Conservation (phyloP, 2,329 filamentous ascomycete species). For the Penicillium sp. region DNA sequence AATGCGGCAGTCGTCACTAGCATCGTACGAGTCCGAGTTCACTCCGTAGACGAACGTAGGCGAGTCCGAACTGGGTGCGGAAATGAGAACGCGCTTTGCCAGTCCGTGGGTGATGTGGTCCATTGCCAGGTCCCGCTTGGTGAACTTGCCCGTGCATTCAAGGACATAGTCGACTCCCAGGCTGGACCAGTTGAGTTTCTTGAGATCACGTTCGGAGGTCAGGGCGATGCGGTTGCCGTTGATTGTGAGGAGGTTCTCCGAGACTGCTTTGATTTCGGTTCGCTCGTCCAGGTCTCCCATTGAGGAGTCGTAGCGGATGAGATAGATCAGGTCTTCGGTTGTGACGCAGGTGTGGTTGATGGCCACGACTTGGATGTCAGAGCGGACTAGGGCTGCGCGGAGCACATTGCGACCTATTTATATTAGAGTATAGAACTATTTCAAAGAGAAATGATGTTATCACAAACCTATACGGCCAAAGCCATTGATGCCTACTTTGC, state of each 20-base stretch:
- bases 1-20: constrained; percentile 21
- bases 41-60: constrained; percentile 51
- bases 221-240: constrained; percentile 21
- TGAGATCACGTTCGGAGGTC: constrained; percentile 26
- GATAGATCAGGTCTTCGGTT: constrained; percentile 29
- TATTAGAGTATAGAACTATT: background rate
- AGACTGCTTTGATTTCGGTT: constrained; percentile 81
- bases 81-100: constrained; percentile 79
- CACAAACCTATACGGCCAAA: constrained; percentile 75
- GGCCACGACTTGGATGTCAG: constrained; percentile 25
- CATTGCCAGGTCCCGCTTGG: constrained; percentile 81
- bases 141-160: constrained; percentile 46
- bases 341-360: constrained; percentile 30
- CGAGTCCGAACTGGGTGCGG: constrained; percentile 56
- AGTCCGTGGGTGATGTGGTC: constrained; percentile 74
- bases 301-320: constrained; percentile 26
- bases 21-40: constrained; percentile 25
- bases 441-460: background rate
- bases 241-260: constrained; percentile 68
- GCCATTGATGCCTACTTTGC: constrained; percentile 87
- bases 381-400: constrained; percentile 20
- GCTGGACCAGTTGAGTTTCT: constrained; percentile 26
- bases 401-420: constrained; percentile 60
- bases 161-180: constrained; percentile 28
- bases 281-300: constrained; percentile 94